Base-by-base conservation (phyloP, 345 rosid genomes). In the Toxicodendron radicans region DNA sequence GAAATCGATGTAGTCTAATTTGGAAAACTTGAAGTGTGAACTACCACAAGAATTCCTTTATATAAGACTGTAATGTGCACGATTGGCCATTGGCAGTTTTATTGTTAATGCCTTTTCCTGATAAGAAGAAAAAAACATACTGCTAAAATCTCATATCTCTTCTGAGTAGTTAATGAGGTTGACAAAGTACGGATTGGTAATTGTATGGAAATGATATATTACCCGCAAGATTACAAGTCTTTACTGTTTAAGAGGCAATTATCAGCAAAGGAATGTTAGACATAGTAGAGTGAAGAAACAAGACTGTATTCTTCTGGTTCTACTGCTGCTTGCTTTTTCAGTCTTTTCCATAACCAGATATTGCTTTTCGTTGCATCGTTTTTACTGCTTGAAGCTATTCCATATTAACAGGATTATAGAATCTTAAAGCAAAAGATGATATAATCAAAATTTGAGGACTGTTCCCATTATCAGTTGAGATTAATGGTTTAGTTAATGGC, bases 301-400 rank as follows among this genome's bases (percentile, higher is more conserved):
- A 12, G 56, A 35, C 35, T 46, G 14, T 5, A 70, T 14, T 46
- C 53, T 38, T 56, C 62, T 38, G 21, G 62, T 56, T 56, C 32
- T 46, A 59, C 54, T 70, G 51, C 35, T 3, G 23, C 52, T 57
- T 41, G 35, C 52, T 56, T 68, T 51, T 66, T 56, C 20, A n/a
- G 49, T 4, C 1, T 18, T 68, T 38, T 33, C 21, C 35, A 21
- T 41, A 56, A 12, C 10, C 38, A 54, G 14, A 35, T 68, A n/a
- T 43, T 3, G 4, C 30, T 21, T 69, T 12, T 11, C 7, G 11
- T 20, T 56, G 18, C 33, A 54, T 3, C 6, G 2, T 67, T 35
- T 32, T 49, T 24, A 32, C 17, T 58, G 62, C 10, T 49, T 58
- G 35, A 58, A 58, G 30, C 35, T 58, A 23, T 58, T 24, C 62